Evolutionary conservation across 306 rosid species (phyloP).

Genomic region (Gastrolobium bilobum): DNA sequence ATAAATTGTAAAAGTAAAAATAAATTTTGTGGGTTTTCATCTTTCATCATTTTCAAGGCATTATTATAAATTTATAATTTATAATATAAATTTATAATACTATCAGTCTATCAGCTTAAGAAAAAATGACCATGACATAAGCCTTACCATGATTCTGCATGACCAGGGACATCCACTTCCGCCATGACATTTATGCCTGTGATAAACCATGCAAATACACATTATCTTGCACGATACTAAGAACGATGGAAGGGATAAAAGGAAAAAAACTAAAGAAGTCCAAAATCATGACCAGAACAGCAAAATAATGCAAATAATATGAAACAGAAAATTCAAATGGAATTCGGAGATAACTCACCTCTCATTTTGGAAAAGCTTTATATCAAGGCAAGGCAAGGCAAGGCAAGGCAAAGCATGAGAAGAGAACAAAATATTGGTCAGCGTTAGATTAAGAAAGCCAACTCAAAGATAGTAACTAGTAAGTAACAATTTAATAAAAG

Average conservation of each 20-base stretch:
- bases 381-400: slow-evolving; percentile 29
- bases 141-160: slow-evolving; percentile 86
- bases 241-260: slow-evolving; percentile 40
- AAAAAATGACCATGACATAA: slow-evolving; percentile 42
- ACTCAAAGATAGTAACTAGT: slow-evolving; percentile 47
- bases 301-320: slow-evolving; percentile 26
- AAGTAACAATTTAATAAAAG: slow-evolving; percentile 30
- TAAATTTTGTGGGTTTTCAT: slow-evolving; percentile 1
- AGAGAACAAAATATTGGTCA: slow-evolving; percentile 55
- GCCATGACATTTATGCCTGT: slow-evolving; percentile 96
- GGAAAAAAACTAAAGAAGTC: slow-evolving; percentile 34
- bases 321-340: slow-evolving; percentile 45
- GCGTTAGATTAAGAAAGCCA: slow-evolving; percentile 42
- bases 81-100: slow-evolving; percentile 17
- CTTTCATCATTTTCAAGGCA: slow-evolving; percentile 3
- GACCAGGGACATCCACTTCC: slow-evolving; percentile 98
- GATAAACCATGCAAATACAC: slow-evolving; percentile 47
- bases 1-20: slow-evolving; percentile 4
- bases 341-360: slow-evolving; percentile 68
- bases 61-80: slow-evolving; percentile 10
- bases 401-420: slow-evolving; percentile 51
- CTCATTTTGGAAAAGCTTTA: slow-evolving; percentile 90
- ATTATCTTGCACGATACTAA: slow-evolving; percentile 2
- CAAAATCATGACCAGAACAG: slow-evolving; percentile 20
- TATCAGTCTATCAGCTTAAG: slow-evolving; percentile 27